Percentiles rank a stretch among this genome's conserved stretches.
Evolutionary conservation across 129 eudicot species (phyloP).

Genomic region (Smallanthus sonchifolius): DNA sequence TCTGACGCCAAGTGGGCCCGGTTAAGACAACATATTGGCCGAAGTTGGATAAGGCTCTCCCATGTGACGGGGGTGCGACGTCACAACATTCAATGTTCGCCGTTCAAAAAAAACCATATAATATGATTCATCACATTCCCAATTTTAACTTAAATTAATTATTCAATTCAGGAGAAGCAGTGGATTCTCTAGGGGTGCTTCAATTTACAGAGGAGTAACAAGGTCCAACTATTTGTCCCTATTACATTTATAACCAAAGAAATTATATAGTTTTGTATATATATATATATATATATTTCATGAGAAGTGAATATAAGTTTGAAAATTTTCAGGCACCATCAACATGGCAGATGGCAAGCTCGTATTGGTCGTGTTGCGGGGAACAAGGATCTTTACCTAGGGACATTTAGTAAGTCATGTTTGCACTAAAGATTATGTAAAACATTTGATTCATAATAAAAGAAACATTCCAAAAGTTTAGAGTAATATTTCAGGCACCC

Average conservation of each 20-base stretch:
- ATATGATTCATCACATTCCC: too few species aligned
- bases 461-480: not conserved
- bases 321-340: constrained; percentile 69
- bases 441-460: not conserved
- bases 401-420: constrained; percentile 74
- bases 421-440: not conserved
- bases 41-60: too few species aligned
- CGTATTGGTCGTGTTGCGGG: constrained; percentile 93
- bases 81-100: too few species aligned
- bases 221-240: constrained; percentile 42
- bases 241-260: not conserved
- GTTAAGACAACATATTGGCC: too few species aligned
- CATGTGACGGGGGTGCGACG: too few species aligned
- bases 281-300: too few species aligned
- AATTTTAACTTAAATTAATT: too few species aligned
- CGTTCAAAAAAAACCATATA: too few species aligned
- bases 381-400: constrained; percentile 86
- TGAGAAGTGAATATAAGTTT: not conserved
- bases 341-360: constrained; percentile 97
- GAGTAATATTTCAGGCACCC: constrained; percentile 54
- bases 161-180: constrained; percentile 63
- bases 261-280: too few species aligned
- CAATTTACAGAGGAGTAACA: constrained; percentile 91
- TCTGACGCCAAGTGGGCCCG: too few species aligned
- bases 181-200: constrained; percentile 95